Base-by-base conservation (phyloP, 2,329 filamentous ascomycete genomes). In the Claviceps monticola region DNA sequence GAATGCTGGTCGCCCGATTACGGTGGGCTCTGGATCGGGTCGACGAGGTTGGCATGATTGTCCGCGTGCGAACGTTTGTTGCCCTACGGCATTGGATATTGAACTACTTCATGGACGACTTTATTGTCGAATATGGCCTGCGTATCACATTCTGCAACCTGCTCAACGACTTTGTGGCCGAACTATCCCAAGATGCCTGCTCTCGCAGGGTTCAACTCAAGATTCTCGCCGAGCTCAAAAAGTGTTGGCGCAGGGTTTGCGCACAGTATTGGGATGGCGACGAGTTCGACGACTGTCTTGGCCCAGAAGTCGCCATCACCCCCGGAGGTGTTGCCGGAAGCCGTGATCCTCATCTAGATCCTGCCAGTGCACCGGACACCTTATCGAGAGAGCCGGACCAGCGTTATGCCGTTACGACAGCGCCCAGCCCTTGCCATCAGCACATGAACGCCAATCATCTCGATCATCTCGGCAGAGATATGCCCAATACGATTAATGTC, bases 101-200 rank as follows among this genome's bases (percentile, higher is more conserved):
- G 56, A 98, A 98, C 66, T 98, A 98, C 67, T 98, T 97, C 59
- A 77, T 87, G 51, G 93, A 98, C 63, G 93, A 98, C 64, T 98
- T 95, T 64, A 80, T 94, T 42, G 68, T 84, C 23, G 82, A 90
- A 62, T 83, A 84, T 62, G 72, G 78, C 45, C 73, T 97, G 36
- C 83, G 91, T 8, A 72, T 78, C 5, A 79, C 80, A 16, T 96
- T 96, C 63, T 96, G 91, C 67, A 74, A 82, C 36, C 74, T 89
- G 8, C 74, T 96, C 53, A 96, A 97, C 64, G 71, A 74, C 48
- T 75, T 83, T 46, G 74, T 79, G 4, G 70, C 74, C 16, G 79
- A 82, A 54, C 62, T 83, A 8, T 70, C 71, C 0, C 66, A 71
- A 43, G 69, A 75, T 17, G 59, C 64, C 2, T 61, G 63, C 38